Conservation (phyloP, 1,139 yeast genomes). For the Geotrichum candidum region DNA sequence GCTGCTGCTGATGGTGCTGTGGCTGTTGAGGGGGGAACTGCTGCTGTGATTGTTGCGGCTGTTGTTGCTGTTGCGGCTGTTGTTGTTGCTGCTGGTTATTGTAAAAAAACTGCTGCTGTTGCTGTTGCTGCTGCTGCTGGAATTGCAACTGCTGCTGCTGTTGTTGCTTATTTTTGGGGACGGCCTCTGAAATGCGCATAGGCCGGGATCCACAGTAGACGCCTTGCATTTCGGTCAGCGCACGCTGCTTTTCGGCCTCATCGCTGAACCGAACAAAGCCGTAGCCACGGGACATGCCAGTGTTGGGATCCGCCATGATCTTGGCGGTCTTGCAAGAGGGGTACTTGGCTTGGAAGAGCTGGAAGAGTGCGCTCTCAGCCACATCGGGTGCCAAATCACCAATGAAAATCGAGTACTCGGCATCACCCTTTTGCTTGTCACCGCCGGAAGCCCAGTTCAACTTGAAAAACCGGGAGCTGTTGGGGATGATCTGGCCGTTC, state of each 20-base stretch:
- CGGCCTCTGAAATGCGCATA: conserved; percentile 68
- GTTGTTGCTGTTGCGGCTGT: not conserved
- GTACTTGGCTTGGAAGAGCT: conserved; percentile 62
- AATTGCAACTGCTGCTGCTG: not conserved
- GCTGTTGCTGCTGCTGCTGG: not conserved
- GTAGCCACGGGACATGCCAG: conserved; percentile 78
- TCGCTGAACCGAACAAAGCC: conserved; percentile 80
- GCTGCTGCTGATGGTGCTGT: conserved; percentile 31
- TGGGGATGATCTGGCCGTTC: conserved; percentile 66
- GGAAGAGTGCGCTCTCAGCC: conserved; percentile 64
- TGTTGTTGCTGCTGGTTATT: not conserved
- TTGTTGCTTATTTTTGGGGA: conserved; percentile 49
- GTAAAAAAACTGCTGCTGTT: not conserved
- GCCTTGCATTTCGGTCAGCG: conserved; percentile 80
- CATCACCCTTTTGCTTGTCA: conserved; percentile 33
- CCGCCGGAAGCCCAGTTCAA: conserved; percentile 86
- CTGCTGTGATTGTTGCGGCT: not conserved
- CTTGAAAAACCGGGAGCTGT: conserved; percentile 54
- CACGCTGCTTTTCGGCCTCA: conserved; percentile 64
- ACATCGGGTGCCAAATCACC: conserved; percentile 79
- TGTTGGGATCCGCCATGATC: conserved; percentile 74
- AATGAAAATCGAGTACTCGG: conserved; percentile 72
- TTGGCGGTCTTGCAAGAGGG: conserved; percentile 78
- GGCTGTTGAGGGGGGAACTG: conserved; percentile 25
- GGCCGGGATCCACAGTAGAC: conserved; percentile 65